Percentiles rank a stretch among this genome's conserved stretches.
Evolutionary conservation across 805 yeast genomes (phyloP).

Genomic region (Kodamaea lidongshanica): DNA sequence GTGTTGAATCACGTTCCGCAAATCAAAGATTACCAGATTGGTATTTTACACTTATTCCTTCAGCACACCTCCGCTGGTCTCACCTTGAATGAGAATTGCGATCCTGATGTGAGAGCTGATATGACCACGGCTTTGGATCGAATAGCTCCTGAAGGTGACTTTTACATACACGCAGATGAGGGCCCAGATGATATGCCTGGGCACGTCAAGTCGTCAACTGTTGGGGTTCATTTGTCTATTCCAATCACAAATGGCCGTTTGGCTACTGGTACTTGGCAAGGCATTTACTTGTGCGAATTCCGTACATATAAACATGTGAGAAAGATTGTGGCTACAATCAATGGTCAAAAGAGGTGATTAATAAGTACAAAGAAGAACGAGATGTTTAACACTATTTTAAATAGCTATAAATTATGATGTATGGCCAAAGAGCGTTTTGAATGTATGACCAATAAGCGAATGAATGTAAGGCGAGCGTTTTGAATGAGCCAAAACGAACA

Average conservation of each 20-base stretch:
- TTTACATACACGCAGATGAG: slow-evolving; percentile 63
- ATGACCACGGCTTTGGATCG: slow-evolving; percentile 58
- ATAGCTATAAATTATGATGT: no score
- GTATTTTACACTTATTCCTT: slow-evolving; percentile 58
- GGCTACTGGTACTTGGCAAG: slow-evolving; percentile 83
- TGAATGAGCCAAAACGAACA: no score
- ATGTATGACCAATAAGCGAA: no score
- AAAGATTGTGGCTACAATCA: slow-evolving; percentile 64
- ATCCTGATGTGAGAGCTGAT: slow-evolving; percentile 68
- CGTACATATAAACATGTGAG: slow-evolving; percentile 59
- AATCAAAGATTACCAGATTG: slow-evolving; percentile 52
- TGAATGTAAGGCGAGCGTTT: no score
- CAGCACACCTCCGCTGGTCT: slow-evolving; percentile 79
- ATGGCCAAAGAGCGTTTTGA: no score
- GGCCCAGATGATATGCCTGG: slow-evolving; percentile 86
- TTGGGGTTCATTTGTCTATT: slow-evolving; percentile 57
- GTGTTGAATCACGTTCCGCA: slow-evolving; percentile 52
- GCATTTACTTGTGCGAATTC: slow-evolving; percentile 71
- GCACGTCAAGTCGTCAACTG: slow-evolving; percentile 50
- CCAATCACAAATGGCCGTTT: slow-evolving; percentile 66
- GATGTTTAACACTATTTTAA: no score
- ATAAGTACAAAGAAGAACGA: no score
- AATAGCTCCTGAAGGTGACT: slow-evolving; percentile 59
- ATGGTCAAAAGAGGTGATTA: slow-evolving; percentile 45
- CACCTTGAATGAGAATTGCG: slow-evolving; percentile 74